These are phyloP conservation scores for Kazachstania martiniae DNA, from an alignment of 805 yeast species.

Conservation along the genomic window DNA sequence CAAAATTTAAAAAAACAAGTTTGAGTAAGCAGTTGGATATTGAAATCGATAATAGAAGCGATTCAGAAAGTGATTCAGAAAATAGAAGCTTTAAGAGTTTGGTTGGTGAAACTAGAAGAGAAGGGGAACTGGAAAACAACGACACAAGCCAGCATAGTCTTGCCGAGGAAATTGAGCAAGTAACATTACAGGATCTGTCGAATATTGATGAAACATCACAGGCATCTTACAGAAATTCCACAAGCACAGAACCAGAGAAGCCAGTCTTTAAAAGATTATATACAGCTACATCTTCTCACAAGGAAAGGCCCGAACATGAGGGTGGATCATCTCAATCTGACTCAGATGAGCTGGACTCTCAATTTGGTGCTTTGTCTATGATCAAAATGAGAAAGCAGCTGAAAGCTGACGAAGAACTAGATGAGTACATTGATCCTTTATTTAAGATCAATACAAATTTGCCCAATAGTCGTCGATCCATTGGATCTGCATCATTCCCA, in stretches of 20 bases:
- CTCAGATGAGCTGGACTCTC: slow-evolving; percentile 17
- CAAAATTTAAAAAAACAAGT: slow-evolving; percentile 14
- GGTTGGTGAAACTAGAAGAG: not conserved
- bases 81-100: not conserved
- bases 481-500: not conserved
- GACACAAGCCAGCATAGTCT: not conserved
- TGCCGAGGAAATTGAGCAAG: not conserved
- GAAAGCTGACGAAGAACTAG: slow-evolving; percentile 13
- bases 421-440: slow-evolving; percentile 25
- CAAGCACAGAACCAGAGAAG: not conserved
- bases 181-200: not conserved
- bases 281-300: not conserved
- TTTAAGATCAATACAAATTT: slow-evolving; percentile 5
- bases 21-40: too few relatives aligned
- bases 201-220: too few relatives aligned
- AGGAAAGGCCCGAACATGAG: not conserved
- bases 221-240: not conserved
- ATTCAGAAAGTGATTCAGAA: not conserved
- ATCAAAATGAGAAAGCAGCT: slow-evolving; percentile 15
- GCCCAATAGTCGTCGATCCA: not conserved
- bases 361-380: slow-evolving; percentile 20
- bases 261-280: not conserved
- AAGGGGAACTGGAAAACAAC: not conserved
- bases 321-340: slow-evolving; percentile 16
- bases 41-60: slow-evolving; percentile 8